These are phyloP conservation scores for Zhuliangozyma parablackwelliae DNA, from an alignment of 1,139 yeast genomes.

Conservation along the genomic window DNA sequence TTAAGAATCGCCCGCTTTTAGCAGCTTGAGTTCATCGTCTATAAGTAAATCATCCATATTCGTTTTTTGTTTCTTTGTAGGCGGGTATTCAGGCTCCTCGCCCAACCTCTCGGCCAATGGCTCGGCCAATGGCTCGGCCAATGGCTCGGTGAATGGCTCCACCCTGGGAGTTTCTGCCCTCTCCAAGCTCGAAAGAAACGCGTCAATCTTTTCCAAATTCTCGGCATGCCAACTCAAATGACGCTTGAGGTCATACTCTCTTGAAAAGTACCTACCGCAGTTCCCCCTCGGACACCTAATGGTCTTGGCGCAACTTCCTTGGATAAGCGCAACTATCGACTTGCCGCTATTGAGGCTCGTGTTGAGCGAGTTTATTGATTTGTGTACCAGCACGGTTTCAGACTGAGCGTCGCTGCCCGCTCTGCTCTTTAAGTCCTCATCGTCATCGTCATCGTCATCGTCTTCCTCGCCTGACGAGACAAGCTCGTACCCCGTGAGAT, in stretches of 20 bases:
- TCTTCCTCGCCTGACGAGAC: conserved; percentile 3
- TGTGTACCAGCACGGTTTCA: conserved; percentile 18
- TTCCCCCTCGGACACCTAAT: conserved; percentile 42
- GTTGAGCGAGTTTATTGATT: conserved; percentile 24
- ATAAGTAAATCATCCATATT: conserved; percentile 20
- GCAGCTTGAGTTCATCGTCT: conserved; percentile 23
- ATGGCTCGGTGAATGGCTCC: conserved; percentile 2
- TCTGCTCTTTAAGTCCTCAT: conserved; percentile 10
- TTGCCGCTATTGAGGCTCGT: conserved; percentile 18
- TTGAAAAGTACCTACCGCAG: conserved; percentile 45
- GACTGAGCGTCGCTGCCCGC: conserved; percentile 8
- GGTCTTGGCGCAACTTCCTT: conserved; percentile 27
- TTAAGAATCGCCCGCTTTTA: background rate
- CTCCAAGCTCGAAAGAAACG: conserved; percentile 27
- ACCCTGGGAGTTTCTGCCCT: conserved; percentile 6
- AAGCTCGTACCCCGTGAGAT: conserved; percentile 2
- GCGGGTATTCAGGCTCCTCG: no score
- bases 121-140: no score
- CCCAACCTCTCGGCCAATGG: no score
- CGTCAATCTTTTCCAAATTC: conserved; percentile 28
- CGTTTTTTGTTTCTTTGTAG: conserved; percentile 4
- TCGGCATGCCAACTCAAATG: conserved; percentile 55
- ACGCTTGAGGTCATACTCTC: conserved; percentile 45
- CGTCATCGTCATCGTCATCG: conserved; percentile 2
- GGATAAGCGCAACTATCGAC: conserved; percentile 33